Conservation (phyloP, 108 stramenopile species). For the Poteriospumella lacustris region DNA sequence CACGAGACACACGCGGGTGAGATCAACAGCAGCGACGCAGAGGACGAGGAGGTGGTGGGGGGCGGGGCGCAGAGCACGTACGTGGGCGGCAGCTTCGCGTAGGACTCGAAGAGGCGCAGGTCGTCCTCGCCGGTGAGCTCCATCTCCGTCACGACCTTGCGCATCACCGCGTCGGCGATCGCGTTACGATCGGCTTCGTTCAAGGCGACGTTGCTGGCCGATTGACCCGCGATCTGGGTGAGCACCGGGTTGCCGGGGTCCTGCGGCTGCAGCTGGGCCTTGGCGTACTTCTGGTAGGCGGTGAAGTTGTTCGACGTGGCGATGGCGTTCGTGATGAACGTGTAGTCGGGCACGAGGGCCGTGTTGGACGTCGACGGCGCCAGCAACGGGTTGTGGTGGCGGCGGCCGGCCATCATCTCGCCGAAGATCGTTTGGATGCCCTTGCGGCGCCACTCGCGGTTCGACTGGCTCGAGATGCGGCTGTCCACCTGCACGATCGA, state of each 20-base stretch:
- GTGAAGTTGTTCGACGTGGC: background rate
- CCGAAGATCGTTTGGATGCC: slow-evolving; percentile 11
- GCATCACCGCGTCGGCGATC: slow-evolving; percentile 18
- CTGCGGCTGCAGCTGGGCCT: background rate
- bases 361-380: background rate
- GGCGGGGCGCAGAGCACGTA: too few species aligned
- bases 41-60: too few species aligned
- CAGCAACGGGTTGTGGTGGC: background rate
- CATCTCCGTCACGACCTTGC: slow-evolving; percentile 13
- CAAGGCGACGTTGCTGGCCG: background rate
- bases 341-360: background rate
- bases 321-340: background rate
- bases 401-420: background rate
- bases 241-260: background rate
- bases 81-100: background rate
- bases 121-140: background rate
- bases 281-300: background rate
- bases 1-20: too few species aligned
- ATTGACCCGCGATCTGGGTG: background rate
- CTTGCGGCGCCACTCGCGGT: background rate
- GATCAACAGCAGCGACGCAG: too few species aligned
- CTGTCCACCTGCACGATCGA: slow-evolving; percentile 14
- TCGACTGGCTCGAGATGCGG: background rate
- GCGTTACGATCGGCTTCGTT: background rate
- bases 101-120: background rate